Conservation (phyloP, 768 basidiomycete species). For the Suillus luteus region DNA sequence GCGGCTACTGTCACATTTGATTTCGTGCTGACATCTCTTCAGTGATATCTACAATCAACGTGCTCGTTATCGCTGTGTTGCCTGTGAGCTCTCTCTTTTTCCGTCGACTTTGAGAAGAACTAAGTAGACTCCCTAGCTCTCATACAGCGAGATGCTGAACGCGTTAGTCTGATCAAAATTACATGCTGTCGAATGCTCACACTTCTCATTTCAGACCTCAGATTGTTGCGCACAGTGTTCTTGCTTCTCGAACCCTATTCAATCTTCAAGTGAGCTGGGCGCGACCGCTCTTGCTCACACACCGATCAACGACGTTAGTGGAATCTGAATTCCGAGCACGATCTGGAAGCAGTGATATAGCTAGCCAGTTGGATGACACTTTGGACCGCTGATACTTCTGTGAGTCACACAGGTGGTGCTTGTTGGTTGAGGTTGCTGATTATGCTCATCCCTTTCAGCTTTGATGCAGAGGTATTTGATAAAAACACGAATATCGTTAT, state of each 20-base stretch:
- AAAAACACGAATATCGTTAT: neutral
- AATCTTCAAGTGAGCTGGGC: conserved; percentile 3
- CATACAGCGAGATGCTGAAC: neutral
- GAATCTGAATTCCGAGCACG: neutral
- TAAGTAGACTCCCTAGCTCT: neutral
- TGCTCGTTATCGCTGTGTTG: neutral
- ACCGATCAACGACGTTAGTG: neutral
- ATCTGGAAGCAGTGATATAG: neutral
- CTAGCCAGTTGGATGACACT: neutral
- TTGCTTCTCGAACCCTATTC: conserved; percentile 10
- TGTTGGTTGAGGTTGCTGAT: neutral
- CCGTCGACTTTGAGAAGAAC: neutral
- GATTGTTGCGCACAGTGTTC: conserved; percentile 9
- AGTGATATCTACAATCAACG: neutral
- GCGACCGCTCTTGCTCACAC: neutral
- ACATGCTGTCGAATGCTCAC: neutral
- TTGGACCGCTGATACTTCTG: neutral
- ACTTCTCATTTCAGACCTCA: neutral
- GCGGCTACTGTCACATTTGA: neutral
- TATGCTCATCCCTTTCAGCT: neutral
- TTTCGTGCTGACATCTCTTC: neutral
- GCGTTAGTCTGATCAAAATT: neutral
- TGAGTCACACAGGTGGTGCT: neutral
- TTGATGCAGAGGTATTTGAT: neutral
- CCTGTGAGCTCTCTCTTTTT: neutral